A percentile compares a stretch with the other conserved stretches of the same genome.
Evolutionary conservation across 495 filamentous ascomycete genomes (phyloP).

Genomic region (Rhizodiscina lignyota): DNA sequence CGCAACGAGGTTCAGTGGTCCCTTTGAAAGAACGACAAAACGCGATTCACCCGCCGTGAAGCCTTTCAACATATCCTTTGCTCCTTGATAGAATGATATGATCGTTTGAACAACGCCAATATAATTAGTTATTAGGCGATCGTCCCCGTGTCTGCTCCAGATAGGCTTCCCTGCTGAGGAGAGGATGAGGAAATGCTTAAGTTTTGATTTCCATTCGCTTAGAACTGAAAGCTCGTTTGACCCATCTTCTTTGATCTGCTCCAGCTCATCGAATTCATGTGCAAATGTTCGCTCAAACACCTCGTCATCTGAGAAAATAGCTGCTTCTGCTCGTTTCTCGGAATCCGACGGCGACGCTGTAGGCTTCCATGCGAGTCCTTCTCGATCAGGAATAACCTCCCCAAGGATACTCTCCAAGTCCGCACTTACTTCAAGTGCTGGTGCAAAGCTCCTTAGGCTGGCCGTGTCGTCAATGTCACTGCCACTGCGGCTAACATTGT

Average conservation of each 20-base stretch:
- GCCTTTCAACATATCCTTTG: constrained; percentile 53
- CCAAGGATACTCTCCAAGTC: constrained; percentile 73
- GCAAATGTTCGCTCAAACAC: constrained; percentile 43
- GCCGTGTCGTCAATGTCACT: constrained; percentile 63
- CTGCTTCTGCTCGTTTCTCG: constrained; percentile 34
- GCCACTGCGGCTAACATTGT: constrained; percentile 27
- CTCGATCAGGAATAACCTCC: constrained; percentile 37
- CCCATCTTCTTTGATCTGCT: constrained; percentile 40
- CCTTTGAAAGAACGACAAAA: constrained; percentile 71
- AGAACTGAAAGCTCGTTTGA: constrained; percentile 57
- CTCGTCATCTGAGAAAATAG: constrained; percentile 29
- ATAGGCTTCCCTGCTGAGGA: constrained; percentile 97
- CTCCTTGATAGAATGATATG: constrained; percentile 85
- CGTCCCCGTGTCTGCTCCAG: constrained; percentile 84
- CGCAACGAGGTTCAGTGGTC: constrained; percentile 80
- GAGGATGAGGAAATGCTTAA: constrained; percentile 92
- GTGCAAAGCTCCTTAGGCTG: constrained; percentile 70
- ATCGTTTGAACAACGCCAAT: constrained; percentile 96
- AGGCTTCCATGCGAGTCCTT: constrained; percentile 42
- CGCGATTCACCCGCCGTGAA: constrained; percentile 72
- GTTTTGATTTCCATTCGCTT: constrained; percentile 62
- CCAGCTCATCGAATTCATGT: constrained; percentile 64
- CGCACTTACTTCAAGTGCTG: constrained; percentile 52
- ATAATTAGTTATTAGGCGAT: constrained; percentile 73
- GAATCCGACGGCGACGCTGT: constrained; percentile 39